Percentiles rank a stretch among this genome's conserved stretches.
Conservation (phyloP, 1,139 yeast genomes). For the Blastobotrys raffinosifermentans region DNA sequence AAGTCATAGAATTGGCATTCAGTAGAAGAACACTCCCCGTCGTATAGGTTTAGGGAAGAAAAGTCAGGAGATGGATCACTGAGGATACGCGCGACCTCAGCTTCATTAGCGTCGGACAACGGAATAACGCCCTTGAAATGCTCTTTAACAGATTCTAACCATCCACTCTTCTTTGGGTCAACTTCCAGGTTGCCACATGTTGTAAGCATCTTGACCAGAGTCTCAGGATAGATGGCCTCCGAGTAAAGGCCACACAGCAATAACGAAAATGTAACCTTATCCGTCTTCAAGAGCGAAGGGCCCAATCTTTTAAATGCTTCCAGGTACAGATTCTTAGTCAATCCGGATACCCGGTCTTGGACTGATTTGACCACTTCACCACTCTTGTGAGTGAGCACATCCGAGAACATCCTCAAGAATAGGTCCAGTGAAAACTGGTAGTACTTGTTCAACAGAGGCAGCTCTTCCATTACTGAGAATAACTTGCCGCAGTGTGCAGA, state of each 20-base stretch:
- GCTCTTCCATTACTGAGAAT: constrained; percentile 41
- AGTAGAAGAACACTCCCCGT: no score
- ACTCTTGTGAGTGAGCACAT: constrained; percentile 33
- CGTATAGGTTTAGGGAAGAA: not conserved
- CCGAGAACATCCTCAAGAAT: constrained; percentile 40
- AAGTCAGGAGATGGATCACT: not conserved
- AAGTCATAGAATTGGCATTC: constrained; percentile 1
- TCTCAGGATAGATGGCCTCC: constrained; percentile 9
- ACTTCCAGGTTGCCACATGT: not conserved
- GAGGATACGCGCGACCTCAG: not conserved
- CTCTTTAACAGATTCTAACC: no score
- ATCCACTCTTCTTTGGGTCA: not conserved
- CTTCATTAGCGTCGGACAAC: not conserved
- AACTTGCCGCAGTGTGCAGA: constrained; percentile 52
- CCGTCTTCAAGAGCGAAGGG: constrained; percentile 46
- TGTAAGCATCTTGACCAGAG: constrained; percentile 12
- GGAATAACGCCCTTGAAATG: no score
- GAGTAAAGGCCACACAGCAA: constrained; percentile 31
- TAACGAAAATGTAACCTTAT: constrained; percentile 44
- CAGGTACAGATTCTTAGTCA: constrained; percentile 39
- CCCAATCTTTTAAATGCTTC: constrained; percentile 45
- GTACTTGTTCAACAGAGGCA: constrained; percentile 42
- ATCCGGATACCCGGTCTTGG: constrained; percentile 23
- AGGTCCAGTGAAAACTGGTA: constrained; percentile 55
- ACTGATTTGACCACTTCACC: constrained; percentile 2